Conservation (phyloP, 345 rosid species). For the Eucalyptus tenuipes region DNA sequence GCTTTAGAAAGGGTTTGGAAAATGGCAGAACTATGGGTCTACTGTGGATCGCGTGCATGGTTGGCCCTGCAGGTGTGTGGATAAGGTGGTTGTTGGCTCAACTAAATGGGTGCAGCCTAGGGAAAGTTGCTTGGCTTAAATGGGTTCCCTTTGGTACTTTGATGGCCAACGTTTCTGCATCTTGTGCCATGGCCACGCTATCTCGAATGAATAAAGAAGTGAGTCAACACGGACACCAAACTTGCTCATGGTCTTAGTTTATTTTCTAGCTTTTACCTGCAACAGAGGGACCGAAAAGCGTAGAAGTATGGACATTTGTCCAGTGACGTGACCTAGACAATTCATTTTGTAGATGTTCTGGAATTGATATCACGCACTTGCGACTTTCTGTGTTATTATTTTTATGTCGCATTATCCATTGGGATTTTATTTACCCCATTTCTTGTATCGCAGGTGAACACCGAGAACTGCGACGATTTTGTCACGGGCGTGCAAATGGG, state of each 20-base stretch:
- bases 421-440: background rate
- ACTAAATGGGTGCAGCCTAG: constrained; percentile 81
- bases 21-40: constrained; percentile 24
- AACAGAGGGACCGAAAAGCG: background rate
- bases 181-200: constrained; percentile 62
- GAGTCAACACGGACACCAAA: background rate
- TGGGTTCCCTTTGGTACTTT: constrained; percentile 85
- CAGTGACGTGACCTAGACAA: background rate
- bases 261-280: background rate
- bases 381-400: background rate
- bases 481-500: constrained; percentile 56
- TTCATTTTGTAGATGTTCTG: background rate
- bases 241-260: background rate
- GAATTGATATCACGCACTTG: background rate
- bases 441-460: constrained; percentile 27
- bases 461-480: constrained; percentile 27
- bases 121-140: constrained; percentile 33
- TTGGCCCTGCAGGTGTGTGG: constrained; percentile 86
- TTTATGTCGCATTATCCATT: background rate
- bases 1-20: constrained; percentile 24
- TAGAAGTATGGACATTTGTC: background rate
- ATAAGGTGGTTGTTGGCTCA: constrained; percentile 83
- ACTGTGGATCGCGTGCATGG: constrained; percentile 71
- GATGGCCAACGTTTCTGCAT: constrained; percentile 64
- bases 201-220: constrained; percentile 50